Evolutionary conservation across 1,139 yeast genomes (phyloP), one percentile per base, ranked within the genome.

Genomic region (Geotrichum aggregatum): DNA sequence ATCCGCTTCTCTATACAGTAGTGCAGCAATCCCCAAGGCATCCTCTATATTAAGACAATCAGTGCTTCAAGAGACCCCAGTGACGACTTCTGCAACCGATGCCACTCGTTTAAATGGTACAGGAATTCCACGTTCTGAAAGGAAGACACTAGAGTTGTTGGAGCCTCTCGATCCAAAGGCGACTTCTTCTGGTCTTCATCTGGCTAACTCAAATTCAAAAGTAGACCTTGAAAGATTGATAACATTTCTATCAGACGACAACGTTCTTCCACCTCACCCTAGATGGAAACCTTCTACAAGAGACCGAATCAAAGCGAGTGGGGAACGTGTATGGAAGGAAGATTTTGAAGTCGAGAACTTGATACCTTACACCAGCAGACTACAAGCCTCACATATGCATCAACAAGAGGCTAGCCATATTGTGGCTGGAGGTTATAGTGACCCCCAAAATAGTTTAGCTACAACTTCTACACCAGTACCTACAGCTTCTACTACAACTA

Each of bases 281-380:
- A 31, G 43, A 24, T 30, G 30, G 40, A 40, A 36, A 35, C 44
- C 47, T 7, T 50, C 52, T 1, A 47, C 52, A 2, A 19, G 45
- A 38, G 52, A 40, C 47, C 18, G 50, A 33, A 16, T 47, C 11
- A 47, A 42, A 16, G 48, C 36, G n/a, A 49, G 44, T 3, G 51
- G 52, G 22, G 50, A 50, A 16, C 49, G 54, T 7, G 55, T 56
- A 5, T 36, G 36, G 22, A 43, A 33, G 13, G 44, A 42, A 10
- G 62, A 59, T 28, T 36, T 54, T 21, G 61, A 60, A 11, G 35
- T 59, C 6, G 61, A 52, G 19, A 50, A 47, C 14, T 41, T 60
- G 16, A 35, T 60, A 14, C 61, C 63, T n/a, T 50, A 33, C 33
- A 44, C 47, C 6, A 30, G 33, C 13, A 34, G 28, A 5, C 28